phyloP scores from a whole-genome alignment of 2,329 filamentous ascomycete genomes.

The Curvularia sp. region DNA sequence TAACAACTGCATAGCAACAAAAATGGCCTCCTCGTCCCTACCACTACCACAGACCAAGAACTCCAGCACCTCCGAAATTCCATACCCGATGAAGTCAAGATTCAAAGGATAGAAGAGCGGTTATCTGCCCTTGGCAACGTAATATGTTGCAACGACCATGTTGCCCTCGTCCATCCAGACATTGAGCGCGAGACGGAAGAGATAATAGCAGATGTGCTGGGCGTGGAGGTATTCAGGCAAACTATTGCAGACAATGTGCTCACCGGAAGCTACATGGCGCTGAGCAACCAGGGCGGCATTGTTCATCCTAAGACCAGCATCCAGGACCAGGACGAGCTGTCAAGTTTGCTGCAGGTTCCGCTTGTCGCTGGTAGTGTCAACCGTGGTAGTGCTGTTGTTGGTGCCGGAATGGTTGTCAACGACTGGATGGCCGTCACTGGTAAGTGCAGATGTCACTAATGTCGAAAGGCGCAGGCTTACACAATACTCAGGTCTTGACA shows the following conservation, averaged over 20 bases:
- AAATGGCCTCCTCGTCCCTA: constrained; percentile 94
- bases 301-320: constrained; percentile 97
- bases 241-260: constrained; percentile 97
- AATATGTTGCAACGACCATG: constrained; percentile 95
- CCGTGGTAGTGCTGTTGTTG: constrained; percentile 91
- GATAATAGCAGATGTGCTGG: constrained; percentile 93
- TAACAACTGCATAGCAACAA: constrained; percentile 70
- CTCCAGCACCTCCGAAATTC: constrained; percentile 96
- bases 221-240: constrained; percentile 89
- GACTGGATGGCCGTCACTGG: constrained; percentile 93
- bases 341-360: constrained; percentile 90
- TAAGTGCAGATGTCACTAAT: constrained; percentile 22
- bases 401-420: constrained; percentile 95
- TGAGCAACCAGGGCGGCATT: constrained; percentile 94
- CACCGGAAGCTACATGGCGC: constrained; percentile 93
- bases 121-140: constrained; percentile 96
- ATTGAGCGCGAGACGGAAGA: constrained; percentile 98
- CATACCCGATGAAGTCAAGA: constrained; percentile 88
- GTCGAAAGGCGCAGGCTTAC: background rate
- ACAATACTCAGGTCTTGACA: constrained; percentile 72
- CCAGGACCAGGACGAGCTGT: constrained; percentile 97
- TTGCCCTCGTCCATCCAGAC: constrained; percentile 94
- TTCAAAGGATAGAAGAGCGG: constrained; percentile 97
- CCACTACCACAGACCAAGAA: constrained; percentile 96
- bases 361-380: constrained; percentile 95